Evolutionary conservation across 2,329 filamentous ascomycete species (phyloP).

Genomic region (Torrubiellomyces zombiae): DNA sequence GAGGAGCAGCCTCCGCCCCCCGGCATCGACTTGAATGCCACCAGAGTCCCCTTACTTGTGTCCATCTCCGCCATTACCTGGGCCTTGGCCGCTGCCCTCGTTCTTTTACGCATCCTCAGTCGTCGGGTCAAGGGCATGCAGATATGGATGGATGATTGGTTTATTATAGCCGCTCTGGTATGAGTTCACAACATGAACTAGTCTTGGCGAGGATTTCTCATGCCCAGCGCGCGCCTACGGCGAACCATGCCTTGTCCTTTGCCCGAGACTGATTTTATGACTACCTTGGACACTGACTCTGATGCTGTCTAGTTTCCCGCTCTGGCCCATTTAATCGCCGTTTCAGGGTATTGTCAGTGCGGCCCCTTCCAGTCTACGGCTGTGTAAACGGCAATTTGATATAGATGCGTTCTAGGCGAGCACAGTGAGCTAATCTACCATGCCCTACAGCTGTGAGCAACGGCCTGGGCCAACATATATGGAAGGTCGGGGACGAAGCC

Average conservation of each 20-base stretch:
- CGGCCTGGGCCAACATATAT: constrained; percentile 9
- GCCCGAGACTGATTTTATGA: too few relatives aligned
- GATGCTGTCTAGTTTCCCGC: constrained; percentile 6
- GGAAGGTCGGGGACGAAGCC: constrained; percentile 7
- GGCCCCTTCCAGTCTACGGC: too few relatives aligned
- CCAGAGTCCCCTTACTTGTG: constrained; percentile 6
- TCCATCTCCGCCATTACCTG: constrained; percentile 6
- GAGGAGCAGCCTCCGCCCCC: too few relatives aligned
- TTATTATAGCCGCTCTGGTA: constrained; percentile 10
- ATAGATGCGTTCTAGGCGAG: too few relatives aligned
- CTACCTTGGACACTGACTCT: too few relatives aligned
- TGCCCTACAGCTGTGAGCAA: constrained; percentile 9
- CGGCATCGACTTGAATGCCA: constrained; percentile 8
- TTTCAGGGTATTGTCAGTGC: constrained; percentile 7
- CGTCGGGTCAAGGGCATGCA: constrained; percentile 6
- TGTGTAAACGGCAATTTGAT: too few relatives aligned
- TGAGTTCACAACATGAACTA: background rate
- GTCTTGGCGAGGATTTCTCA: too few relatives aligned
- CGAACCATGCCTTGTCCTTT: too few relatives aligned
- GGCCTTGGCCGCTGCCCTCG: constrained; percentile 5
- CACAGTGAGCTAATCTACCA: too few relatives aligned
- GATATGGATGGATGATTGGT: constrained; percentile 11
- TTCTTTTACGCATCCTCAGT: constrained; percentile 7
- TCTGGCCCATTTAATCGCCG: constrained; percentile 5
- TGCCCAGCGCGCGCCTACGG: too few relatives aligned